Conservation (phyloP, 169 alveolate genomes). For the Plasmodium inui region DNA sequence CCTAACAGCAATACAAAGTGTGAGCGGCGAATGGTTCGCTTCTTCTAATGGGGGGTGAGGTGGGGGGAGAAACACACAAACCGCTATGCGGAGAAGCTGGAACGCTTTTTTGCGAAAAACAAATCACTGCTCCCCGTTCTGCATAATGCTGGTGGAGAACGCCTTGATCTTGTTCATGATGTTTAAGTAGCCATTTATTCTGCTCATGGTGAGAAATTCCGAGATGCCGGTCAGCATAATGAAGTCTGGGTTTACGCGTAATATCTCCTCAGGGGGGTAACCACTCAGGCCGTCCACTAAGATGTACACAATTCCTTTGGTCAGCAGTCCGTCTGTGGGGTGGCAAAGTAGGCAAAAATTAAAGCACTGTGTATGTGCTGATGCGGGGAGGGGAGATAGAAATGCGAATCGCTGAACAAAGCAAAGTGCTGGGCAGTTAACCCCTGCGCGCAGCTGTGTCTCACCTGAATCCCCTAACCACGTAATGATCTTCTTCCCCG, state of each 20-base stretch:
- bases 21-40: neutral
- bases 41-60: neutral
- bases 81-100: neutral
- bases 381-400: neutral
- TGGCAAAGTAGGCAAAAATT: neutral
- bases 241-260: conserved; percentile 68
- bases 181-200: conserved; percentile 73
- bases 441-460: neutral
- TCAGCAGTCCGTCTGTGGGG: conserved; percentile 53
- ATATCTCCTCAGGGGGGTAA: conserved; percentile 53
- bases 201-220: conserved; percentile 74
- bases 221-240: conserved; percentile 66
- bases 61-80: neutral
- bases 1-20: neutral
- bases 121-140: conserved; percentile 27
- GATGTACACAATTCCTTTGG: conserved; percentile 75
- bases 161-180: conserved; percentile 71
- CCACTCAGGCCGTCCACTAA: conserved; percentile 75
- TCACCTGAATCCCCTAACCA: conserved; percentile 77
- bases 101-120: neutral
- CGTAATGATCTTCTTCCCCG: conserved; percentile 27
- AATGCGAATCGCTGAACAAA: neutral
- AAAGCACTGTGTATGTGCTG: conserved; percentile 30
- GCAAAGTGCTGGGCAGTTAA: neutral
- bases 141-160: conserved; percentile 31